Evolutionary conservation across 768 basidiomycete genomes (phyloP).

Genomic region (Pleurotus citrinopileatus): DNA sequence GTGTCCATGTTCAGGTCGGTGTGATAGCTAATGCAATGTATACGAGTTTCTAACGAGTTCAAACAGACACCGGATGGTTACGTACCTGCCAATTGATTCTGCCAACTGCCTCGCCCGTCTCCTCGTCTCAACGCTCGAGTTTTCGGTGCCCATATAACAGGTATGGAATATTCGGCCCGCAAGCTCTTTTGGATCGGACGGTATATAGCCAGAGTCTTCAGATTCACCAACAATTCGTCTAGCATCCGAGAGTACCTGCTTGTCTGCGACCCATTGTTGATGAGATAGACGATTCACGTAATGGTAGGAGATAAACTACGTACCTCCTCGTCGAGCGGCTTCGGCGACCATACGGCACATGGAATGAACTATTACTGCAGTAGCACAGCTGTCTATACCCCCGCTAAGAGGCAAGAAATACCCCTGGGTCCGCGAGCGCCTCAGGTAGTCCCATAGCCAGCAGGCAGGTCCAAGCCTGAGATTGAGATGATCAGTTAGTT

Average conservation of each 20-base stretch:
- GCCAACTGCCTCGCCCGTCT: slow-evolving; percentile 83
- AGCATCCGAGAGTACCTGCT: slow-evolving; percentile 88
- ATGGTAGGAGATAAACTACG: slow-evolving; percentile 18
- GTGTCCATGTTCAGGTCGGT: slow-evolving; percentile 95
- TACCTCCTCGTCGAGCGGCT: slow-evolving; percentile 73
- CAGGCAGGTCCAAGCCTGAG: slow-evolving; percentile 94
- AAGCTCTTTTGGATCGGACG: slow-evolving; percentile 86
- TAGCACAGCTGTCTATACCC: slow-evolving; percentile 97
- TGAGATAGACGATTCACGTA: neutral
- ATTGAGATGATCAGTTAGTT: slow-evolving; percentile 5
- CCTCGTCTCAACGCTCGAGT: slow-evolving; percentile 86
- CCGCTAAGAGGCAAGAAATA: slow-evolving; percentile 96
- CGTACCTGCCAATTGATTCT: slow-evolving; percentile 85
- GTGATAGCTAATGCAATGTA: slow-evolving; percentile 70
- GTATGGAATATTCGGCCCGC: slow-evolving; percentile 89
- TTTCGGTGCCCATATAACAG: slow-evolving; percentile 99
- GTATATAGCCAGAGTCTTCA: slow-evolving; percentile 77
- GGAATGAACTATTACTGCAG: slow-evolving; percentile 91
- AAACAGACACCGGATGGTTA: neutral
- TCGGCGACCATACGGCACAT: slow-evolving; percentile 93
- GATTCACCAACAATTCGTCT: slow-evolving; percentile 85
- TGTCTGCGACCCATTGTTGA: slow-evolving; percentile 40
- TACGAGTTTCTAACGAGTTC: neutral
- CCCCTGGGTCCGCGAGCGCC: slow-evolving; percentile 89
- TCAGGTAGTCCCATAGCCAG: slow-evolving; percentile 99